Evolutionary conservation across 2,329 filamentous ascomycete species (phyloP).

Genomic region (Fusarium sp.): DNA sequence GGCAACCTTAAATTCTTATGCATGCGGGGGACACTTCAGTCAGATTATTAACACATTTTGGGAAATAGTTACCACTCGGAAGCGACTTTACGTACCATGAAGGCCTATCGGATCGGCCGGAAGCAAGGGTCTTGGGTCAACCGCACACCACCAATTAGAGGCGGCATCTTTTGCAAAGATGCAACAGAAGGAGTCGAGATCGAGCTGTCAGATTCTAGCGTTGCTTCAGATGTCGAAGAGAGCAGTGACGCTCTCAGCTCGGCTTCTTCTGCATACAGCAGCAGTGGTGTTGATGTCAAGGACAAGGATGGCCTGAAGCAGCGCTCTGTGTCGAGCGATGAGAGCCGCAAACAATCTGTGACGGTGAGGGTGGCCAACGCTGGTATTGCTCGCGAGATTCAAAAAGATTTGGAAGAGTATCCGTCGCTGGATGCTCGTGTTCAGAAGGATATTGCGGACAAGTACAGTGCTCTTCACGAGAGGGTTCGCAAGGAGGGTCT

Average conservation of each 20-base stretch:
- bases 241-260: conserved; percentile 37
- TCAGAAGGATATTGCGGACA: conserved; percentile 68
- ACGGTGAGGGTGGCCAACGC: conserved; percentile 41
- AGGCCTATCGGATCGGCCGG: conserved; percentile 72
- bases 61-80: conserved; percentile 69
- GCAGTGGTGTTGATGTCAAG: conserved; percentile 14
- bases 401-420: conserved; percentile 57
- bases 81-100: conserved; percentile 69
- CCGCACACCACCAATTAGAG: conserved; percentile 72
- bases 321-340: conserved; percentile 9
- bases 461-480: conserved; percentile 71
- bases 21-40: conserved; percentile 18
- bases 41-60: conserved; percentile 37
- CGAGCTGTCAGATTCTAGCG: conserved; percentile 31
- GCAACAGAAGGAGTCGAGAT: conserved; percentile 9
- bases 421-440: conserved; percentile 69
- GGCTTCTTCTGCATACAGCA: conserved; percentile 41
- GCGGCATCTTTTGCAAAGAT: conserved; percentile 57
- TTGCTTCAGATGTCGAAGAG: conserved; percentile 42
- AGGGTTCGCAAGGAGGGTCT: conserved; percentile 68
- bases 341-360: conserved; percentile 23
- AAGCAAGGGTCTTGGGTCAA: conserved; percentile 71
- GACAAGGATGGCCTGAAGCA: conserved; percentile 21
- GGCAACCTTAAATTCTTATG: conserved; percentile 1
- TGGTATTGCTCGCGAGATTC: conserved; percentile 48